phyloP scores from a whole-genome alignment of 306 rosid genomes.

The Rosa multiflora region DNA sequence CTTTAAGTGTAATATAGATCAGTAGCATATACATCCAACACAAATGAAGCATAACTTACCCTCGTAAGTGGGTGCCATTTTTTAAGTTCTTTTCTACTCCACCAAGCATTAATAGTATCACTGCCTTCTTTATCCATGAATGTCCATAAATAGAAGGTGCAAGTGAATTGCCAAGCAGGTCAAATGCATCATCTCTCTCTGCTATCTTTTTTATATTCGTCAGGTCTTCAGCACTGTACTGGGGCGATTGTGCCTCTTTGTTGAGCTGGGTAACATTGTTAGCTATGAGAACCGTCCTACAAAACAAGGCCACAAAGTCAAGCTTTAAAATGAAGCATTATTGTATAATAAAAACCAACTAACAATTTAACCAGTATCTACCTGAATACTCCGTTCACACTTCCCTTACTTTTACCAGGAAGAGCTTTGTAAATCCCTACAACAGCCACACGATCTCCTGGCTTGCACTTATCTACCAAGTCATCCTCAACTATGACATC shows the following conservation, averaged over 20 bases:
- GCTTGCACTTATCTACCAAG: slow-evolving; percentile 94
- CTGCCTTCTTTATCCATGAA: slow-evolving; percentile 97
- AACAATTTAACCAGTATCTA: slow-evolving; percentile 29
- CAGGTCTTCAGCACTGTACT: slow-evolving; percentile 72
- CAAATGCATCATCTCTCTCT: slow-evolving; percentile 83
- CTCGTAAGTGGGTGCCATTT: slow-evolving; percentile 96
- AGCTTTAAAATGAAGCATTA: slow-evolving; percentile 10
- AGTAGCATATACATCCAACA: slow-evolving; percentile 22
- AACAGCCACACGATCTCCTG: slow-evolving; percentile 94
- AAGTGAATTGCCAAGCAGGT: slow-evolving; percentile 87
- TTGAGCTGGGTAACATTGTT: slow-evolving; percentile 88
- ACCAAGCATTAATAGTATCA: slow-evolving; percentile 84
- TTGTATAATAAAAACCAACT: slow-evolving; percentile 7
- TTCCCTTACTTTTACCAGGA: slow-evolving; percentile 84
- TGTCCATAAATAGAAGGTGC: slow-evolving; percentile 99
- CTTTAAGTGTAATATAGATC: slow-evolving; percentile 6
- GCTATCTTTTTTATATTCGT: slow-evolving; percentile 79
- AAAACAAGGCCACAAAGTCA: slow-evolving; percentile 31
- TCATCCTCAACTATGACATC: slow-evolving; percentile 92
- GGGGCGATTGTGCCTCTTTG: slow-evolving; percentile 98
- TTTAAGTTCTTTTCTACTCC: slow-evolving; percentile 97
- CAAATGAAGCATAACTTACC: slow-evolving; percentile 53
- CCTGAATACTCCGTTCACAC: slow-evolving; percentile 98
- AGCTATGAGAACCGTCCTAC: slow-evolving; percentile 90
- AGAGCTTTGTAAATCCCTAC: slow-evolving; percentile 94